These are phyloP conservation scores for Gonium pectorale DNA, from an alignment of 139 green algal genomes.

Conservation along the genomic window DNA sequence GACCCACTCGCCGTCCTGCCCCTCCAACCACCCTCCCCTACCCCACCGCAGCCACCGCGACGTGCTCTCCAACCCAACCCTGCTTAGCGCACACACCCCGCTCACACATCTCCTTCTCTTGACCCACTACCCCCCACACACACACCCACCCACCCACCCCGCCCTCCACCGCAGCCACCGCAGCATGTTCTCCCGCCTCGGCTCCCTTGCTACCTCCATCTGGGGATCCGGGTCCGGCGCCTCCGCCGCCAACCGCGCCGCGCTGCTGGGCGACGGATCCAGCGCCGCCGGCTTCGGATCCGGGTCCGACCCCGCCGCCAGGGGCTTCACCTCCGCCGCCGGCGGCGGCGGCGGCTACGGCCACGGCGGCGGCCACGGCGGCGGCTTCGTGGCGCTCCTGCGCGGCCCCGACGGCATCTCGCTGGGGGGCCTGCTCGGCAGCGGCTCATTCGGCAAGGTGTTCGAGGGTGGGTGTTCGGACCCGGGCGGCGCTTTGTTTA, in stretches of 20 bases:
- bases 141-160: not conserved
- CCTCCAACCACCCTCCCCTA: no score
- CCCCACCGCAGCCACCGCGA: no score
- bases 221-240: not conserved
- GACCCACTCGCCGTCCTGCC: no score
- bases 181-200: constrained; percentile 1
- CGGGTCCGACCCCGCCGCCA: no score
- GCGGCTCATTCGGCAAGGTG: constrained; percentile 49
- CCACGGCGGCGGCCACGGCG: not conserved
- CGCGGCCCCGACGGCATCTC: constrained; percentile 29
- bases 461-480: constrained; percentile 31
- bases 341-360: not conserved
- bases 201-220: not conserved
- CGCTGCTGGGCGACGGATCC: not conserved
- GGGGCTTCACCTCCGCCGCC: no score
- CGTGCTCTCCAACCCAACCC: no score
- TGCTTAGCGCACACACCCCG: no score
- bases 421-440: constrained; percentile 39
- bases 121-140: not conserved
- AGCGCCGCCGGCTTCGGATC: not conserved
- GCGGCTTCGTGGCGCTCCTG: constrained; percentile 10
- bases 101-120: not conserved
- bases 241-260: not conserved
- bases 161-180: not conserved
- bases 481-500: no score